Percentiles rank a stretch among this genome's conserved stretches.
Conservation (phyloP, 2,329 filamentous ascomycete species). For the Esteya vermicola region DNA sequence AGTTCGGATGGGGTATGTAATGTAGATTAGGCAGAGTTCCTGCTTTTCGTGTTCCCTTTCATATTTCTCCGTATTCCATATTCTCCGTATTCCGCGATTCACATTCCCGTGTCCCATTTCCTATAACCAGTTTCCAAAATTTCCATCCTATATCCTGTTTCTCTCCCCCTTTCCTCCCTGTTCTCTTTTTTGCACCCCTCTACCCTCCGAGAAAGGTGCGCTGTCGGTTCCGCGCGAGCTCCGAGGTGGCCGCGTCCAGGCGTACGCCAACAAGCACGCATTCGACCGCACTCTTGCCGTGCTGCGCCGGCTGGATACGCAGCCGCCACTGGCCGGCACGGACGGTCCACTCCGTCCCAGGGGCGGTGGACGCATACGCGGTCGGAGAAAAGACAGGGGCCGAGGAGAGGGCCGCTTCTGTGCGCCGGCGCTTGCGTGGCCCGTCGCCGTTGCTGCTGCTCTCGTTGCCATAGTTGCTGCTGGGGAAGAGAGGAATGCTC, state of each 20-base stretch:
- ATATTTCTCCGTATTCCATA: too few species aligned
- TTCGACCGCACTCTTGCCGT: slow-evolving; percentile 44
- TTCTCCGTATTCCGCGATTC: too few species aligned
- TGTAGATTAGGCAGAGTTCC: too few species aligned
- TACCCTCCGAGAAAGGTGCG: slow-evolving; percentile 47
- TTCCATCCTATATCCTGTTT: too few species aligned
- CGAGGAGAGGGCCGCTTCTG: slow-evolving; percentile 17
- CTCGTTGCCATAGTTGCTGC: too few species aligned
- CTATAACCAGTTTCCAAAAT: too few species aligned
- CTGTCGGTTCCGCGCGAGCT: slow-evolving; percentile 50
- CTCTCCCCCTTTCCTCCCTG: too few species aligned
- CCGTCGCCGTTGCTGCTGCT: not conserved
- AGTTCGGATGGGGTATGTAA: too few species aligned
- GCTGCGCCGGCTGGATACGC: slow-evolving; percentile 40
- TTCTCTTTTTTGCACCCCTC: too few species aligned
- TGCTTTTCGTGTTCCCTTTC: too few species aligned
- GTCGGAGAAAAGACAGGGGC: slow-evolving; percentile 25
- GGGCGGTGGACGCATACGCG: not conserved
- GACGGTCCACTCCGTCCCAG: slow-evolving; percentile 44
- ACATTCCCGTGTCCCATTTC: too few species aligned
- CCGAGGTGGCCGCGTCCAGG: slow-evolving; percentile 54
- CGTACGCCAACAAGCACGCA: slow-evolving; percentile 64
- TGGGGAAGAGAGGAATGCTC: too few species aligned
- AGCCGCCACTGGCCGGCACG: slow-evolving; percentile 59
- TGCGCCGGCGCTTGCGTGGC: slow-evolving; percentile 19